Evolutionary conservation across 306 rosid species (phyloP).

Genomic region (Gastrolobium villosum): DNA sequence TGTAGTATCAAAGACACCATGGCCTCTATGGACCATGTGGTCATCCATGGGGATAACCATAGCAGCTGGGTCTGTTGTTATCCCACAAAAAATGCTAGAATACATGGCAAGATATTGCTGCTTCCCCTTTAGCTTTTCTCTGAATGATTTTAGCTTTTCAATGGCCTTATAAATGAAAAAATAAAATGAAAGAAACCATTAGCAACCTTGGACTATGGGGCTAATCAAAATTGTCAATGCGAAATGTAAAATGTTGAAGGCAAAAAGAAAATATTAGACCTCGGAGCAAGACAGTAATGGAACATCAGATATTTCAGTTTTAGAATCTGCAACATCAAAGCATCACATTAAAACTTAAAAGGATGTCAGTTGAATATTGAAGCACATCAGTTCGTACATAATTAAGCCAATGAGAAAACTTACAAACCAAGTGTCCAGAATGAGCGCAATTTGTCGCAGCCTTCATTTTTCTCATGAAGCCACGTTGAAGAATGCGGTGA

Average conservation of each 20-base stretch:
- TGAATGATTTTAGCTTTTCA: slow-evolving; percentile 55
- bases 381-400: not conserved
- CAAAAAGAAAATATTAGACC: slow-evolving; percentile 48
- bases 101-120: slow-evolving; percentile 75
- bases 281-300: slow-evolving; percentile 59
- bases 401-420: slow-evolving; percentile 34
- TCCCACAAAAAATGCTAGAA: slow-evolving; percentile 77
- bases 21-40: slow-evolving; percentile 85
- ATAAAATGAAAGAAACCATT: slow-evolving; percentile 5
- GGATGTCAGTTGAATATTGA: not conserved
- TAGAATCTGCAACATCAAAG: slow-evolving; percentile 54
- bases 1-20: slow-evolving; percentile 81
- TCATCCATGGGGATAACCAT: slow-evolving; percentile 75
- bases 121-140: slow-evolving; percentile 55
- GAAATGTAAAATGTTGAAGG: slow-evolving; percentile 5
- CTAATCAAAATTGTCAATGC: slow-evolving; percentile 1
- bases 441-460: slow-evolving; percentile 44
- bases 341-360: not conserved
- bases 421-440: slow-evolving; percentile 50
- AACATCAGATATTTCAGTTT: slow-evolving; percentile 51
- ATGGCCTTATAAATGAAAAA: slow-evolving; percentile 53
- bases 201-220: not conserved
- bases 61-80: slow-evolving; percentile 72
- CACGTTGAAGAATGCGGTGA: not conserved
- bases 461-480: slow-evolving; percentile 28